Base-by-base conservation (phyloP, 2,329 filamentous ascomycete genomes). In the Cladosporium sp. region DNA sequence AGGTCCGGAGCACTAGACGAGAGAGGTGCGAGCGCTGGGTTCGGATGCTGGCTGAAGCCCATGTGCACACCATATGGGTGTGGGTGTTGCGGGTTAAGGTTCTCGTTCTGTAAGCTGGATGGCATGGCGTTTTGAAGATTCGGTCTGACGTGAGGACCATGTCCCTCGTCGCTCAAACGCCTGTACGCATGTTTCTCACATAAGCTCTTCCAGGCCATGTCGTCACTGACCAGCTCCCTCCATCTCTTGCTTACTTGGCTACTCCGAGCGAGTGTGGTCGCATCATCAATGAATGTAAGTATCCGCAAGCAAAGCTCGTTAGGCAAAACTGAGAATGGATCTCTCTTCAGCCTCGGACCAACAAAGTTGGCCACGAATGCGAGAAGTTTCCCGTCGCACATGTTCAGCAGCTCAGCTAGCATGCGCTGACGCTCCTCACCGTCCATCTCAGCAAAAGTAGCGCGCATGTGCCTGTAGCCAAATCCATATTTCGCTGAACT, bases 281-380 rank as follows among this genome's bases (percentile, higher is more conserved):
- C 92, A 70, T 99, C 94, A 69, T 99, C 94, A 70, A 99, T 93
- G 72, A 96, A 99, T 43, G 93, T 96, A 52, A 99, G 81, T 64
- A 99, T 90, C 89, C 96, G 69, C 61, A 99, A 78, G 73, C 93
- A 97, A 43, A 99, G 78, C 75, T 99, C 94, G 70, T 96, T 92
- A 0, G 94, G 94, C 56, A 99, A 82, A 59, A 88, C 89, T 52
- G 88, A 90, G 69, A 99, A 97, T 0, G 94, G 94, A 72, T 99
- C 94, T 74, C 97, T 96, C 76, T 97, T 97, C 64, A 99, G 77
- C 62, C 95, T 78, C 28, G 94, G 94, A 72, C 91, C 93, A 66
- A 99, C 93, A 74, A 96, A 96, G 72, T 95, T 91, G 66, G 95
- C 91, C 19, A 99, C 92, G 72, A 97, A 97, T 75, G 92, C 96